Evolutionary conservation across 345 rosid species (phyloP), one percentile per base, ranked within the genome.

Genomic region (Clausena lansium): DNA sequence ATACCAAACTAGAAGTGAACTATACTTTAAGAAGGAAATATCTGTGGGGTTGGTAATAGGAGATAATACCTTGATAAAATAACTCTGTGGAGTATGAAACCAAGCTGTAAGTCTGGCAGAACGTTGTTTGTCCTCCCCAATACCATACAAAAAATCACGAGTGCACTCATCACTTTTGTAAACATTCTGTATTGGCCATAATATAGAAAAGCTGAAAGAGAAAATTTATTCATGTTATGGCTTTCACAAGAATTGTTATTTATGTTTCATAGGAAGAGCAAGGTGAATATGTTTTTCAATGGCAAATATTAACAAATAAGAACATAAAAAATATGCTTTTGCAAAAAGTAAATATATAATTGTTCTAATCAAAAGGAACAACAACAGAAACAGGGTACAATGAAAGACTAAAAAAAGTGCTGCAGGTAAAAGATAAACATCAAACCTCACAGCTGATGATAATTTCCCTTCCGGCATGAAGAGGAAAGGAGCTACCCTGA

Each of bases 81-180:
- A 95, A 73, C 80, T 85, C 74, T 92, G 85, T 28, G 97, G 98
- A 47, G 99, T 91, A 17, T 88, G 87, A 82, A 95, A 95, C 94
- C 95, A 94, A 73, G 98, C 98, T 30, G 95, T 91, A 72, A 95
- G 93, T 84, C 99, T 86, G 69, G 97, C 91, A 71, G 99, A 95
- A 25, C 95, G 93, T 52, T 93, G 99, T 77, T 90, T 92, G 80
- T 92, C 97, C 86, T 95, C 98, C n/a, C 93, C 93, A 78, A 95
- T 90, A 75, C 98, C 98, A 80, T 82, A 81, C 38, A 93, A 90
- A 78, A 85, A 95, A 88, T 95, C 97, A 75, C 95, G 93, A 70
- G 88, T 89, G 86, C 98, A 91, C 83, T 95, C 98, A 32, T 92
- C 93, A 61, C 91, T 90, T 85, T 85, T 75, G 63, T 82, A 81